Conservation (phyloP, 306 rosid genomes). For the Quercus cerris region DNA sequence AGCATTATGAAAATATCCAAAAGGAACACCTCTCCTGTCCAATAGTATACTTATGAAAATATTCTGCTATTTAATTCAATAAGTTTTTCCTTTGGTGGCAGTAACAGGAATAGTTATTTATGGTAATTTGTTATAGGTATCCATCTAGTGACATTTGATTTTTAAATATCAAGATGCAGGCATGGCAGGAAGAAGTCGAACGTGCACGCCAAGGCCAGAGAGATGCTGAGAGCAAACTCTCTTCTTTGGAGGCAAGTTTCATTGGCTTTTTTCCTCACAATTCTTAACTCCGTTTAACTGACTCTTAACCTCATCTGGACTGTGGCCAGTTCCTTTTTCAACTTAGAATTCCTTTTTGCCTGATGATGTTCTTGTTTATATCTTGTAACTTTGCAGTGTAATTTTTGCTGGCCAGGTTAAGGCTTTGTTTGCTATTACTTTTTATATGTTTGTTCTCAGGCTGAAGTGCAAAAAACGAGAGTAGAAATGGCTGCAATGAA, state of each 20-base stretch:
- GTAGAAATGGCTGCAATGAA: constrained; percentile 99
- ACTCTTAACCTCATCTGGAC: neutral
- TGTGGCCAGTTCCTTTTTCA: neutral
- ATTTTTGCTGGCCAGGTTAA: constrained; percentile 9
- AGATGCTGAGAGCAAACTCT: constrained; percentile 91
- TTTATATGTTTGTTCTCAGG: constrained; percentile 48
- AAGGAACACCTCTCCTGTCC: neutral
- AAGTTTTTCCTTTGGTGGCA: neutral
- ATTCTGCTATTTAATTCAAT: neutral
- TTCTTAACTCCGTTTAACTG: neutral
- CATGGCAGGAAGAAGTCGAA: constrained; percentile 98
- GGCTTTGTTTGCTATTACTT: constrained; percentile 15
- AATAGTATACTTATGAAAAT: neutral
- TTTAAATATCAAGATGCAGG: constrained; percentile 61
- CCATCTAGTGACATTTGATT: neutral
- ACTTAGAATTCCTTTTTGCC: neutral
- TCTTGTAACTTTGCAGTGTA: neutral
- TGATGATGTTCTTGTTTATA: neutral
- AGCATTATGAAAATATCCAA: too few relatives aligned
- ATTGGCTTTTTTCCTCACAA: constrained; percentile 11
- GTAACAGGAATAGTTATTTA: constrained; percentile 2
- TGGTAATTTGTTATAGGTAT: constrained; percentile 18
- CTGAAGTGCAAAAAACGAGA: constrained; percentile 86
- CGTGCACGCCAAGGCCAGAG: constrained; percentile 96
- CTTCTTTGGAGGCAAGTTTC: constrained; percentile 69